Conservation (phyloP, 139 green algal species). For the Coelastrella sp. region DNA sequence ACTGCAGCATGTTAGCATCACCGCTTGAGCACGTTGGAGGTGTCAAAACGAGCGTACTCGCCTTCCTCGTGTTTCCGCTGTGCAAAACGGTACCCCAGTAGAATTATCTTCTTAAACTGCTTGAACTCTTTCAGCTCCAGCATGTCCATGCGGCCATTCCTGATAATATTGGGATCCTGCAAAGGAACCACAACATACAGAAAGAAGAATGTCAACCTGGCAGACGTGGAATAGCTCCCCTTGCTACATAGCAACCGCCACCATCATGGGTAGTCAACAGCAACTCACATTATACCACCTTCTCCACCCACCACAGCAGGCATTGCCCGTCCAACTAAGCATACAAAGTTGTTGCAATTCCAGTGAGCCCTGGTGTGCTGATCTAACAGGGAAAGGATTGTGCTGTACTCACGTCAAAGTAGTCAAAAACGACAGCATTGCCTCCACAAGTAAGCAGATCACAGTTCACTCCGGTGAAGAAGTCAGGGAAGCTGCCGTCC, state of each 20-base stretch:
- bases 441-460: slow-evolving; percentile 55
- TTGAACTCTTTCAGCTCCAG: slow-evolving; percentile 58
- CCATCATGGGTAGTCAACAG: no score
- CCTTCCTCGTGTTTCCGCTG: slow-evolving; percentile 43
- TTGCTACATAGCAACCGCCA: no score
- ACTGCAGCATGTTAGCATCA: neutral
- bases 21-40: neutral
- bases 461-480: slow-evolving; percentile 62
- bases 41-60: slow-evolving; percentile 36
- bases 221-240: no score
- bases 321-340: no score
- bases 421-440: slow-evolving; percentile 52
- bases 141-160: slow-evolving; percentile 66
- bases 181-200: neutral
- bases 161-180: slow-evolving; percentile 35
- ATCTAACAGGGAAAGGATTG: neutral
- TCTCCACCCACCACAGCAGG: no score
- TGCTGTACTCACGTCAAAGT: slow-evolving; percentile 49
- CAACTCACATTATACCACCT: no score
- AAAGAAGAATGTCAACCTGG: no score
- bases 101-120: slow-evolving; percentile 58
- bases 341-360: neutral
- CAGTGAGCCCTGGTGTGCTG: neutral
- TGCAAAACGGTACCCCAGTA: slow-evolving; percentile 61
- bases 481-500: slow-evolving; percentile 70